Evolutionary conservation across 805 yeast species (phyloP).

Genomic region (Yarrowia keelungensis): DNA sequence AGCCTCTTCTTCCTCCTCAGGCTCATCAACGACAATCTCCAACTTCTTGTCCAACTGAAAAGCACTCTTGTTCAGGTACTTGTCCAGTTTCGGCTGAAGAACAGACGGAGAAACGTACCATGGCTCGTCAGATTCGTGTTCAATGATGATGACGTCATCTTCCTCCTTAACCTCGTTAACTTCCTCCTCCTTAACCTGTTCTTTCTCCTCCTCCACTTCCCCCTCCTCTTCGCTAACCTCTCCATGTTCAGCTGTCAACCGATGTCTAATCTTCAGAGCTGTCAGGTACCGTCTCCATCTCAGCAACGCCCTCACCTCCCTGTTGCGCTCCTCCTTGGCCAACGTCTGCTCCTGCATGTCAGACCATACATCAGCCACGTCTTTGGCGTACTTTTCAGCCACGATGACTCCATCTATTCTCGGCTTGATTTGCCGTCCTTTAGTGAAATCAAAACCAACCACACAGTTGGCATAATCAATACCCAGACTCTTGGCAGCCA

Average conservation of each 20-base stretch:
- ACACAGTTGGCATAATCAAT: constrained; percentile 89
- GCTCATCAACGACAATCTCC: background rate
- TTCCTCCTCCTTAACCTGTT: background rate
- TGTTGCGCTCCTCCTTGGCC: constrained; percentile 57
- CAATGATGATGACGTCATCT: background rate
- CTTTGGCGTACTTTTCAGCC: constrained; percentile 65
- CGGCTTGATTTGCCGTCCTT: constrained; percentile 62
- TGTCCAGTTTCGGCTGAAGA: constrained; percentile 14
- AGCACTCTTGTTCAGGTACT: constrained; percentile 14
- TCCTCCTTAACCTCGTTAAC: background rate
- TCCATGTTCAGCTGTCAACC: constrained; percentile 45
- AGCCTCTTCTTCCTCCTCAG: background rate
- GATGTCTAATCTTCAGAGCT: constrained; percentile 47
- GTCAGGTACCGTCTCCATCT: constrained; percentile 51
- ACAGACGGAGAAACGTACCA: constrained; percentile 4
- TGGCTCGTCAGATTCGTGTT: background rate
- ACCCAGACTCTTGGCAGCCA: constrained; percentile 73
- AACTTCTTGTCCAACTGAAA: background rate
- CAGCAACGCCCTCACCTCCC: constrained; percentile 53
- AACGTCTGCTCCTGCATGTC: constrained; percentile 52
- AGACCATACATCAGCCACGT: constrained; percentile 58
- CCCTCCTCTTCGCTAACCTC: constrained; percentile 34
- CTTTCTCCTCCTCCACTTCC: background rate
- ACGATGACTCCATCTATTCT: constrained; percentile 78
- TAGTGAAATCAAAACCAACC: constrained; percentile 78